These are phyloP conservation scores for Lecanicillium sp. DNA, from an alignment of 2,329 filamentous ascomycete genomes.

Conservation along the genomic window DNA sequence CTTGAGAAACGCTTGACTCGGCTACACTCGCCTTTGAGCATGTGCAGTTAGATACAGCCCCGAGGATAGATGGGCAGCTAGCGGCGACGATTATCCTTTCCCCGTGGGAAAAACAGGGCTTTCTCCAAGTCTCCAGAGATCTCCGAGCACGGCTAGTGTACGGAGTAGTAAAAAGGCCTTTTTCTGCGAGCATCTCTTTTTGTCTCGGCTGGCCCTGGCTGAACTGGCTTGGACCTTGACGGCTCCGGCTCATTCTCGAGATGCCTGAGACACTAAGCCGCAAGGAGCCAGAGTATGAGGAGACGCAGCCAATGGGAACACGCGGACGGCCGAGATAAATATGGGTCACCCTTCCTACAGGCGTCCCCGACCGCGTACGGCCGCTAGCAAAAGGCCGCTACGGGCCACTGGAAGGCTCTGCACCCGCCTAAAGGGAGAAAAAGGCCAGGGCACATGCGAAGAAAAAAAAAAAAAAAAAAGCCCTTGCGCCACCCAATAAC, in stretches of 20 bases:
- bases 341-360: too few species aligned
- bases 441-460: neutral
- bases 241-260: slow-evolving; percentile 15
- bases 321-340: neutral
- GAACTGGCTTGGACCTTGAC: neutral
- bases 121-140: slow-evolving; percentile 4
- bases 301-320: neutral
- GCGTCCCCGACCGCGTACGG: neutral
- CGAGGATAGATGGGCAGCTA: neutral
- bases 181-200: slow-evolving; percentile 3
- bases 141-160: too few species aligned
- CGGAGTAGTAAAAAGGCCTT: too few species aligned
- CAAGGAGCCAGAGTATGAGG: neutral
- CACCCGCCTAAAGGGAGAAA: neutral
- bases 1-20: too few species aligned
- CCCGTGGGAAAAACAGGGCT: neutral
- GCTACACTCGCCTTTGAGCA: too few species aligned
- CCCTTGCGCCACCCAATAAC: slow-evolving; percentile 7
- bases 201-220: neutral
- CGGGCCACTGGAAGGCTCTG: neutral
- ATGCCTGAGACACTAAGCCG: slow-evolving; percentile 4
- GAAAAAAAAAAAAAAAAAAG: slow-evolving; percentile 3
- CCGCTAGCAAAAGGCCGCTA: slow-evolving; percentile 4
- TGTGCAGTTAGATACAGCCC: neutral
- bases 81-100: slow-evolving; percentile 4